A percentile compares a stretch with the other conserved stretches of the same genome.
These are phyloP conservation scores for Alloteropsis semialata DNA, from an alignment of 176 grass and related monocot genomes.

Conservation along the genomic window DNA sequence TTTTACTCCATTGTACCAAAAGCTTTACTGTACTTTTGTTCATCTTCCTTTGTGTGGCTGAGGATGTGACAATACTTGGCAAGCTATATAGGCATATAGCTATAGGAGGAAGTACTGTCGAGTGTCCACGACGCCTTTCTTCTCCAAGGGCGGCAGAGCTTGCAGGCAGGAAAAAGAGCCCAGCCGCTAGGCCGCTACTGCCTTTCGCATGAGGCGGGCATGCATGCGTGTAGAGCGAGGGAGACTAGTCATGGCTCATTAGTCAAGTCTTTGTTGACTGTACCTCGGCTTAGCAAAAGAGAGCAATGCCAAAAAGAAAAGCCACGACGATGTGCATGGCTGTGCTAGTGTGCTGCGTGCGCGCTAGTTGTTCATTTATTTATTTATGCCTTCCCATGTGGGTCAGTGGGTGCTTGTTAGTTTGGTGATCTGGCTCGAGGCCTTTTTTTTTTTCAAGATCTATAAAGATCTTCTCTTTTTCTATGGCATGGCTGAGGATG, in stretches of 20 bases:
- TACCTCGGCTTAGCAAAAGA: conserved; percentile 35
- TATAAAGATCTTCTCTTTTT: conserved; percentile 1
- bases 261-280: conserved; percentile 37
- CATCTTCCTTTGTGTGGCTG: not conserved
- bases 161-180: not conserved
- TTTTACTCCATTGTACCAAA: not conserved
- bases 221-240: conserved; percentile 9
- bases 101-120: not conserved
- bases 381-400: conserved; percentile 19
- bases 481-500: not conserved
- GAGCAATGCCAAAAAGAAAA: conserved; percentile 9
- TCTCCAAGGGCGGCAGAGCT: not conserved
- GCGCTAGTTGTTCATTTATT: no score
- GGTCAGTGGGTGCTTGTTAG: not conserved
- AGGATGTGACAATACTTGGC: conserved; percentile 29
- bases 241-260: conserved; percentile 14
- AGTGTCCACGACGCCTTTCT: not conserved
- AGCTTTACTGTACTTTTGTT: not conserved
- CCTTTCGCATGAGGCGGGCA: not conserved
- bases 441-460: not conserved
- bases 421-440: not conserved
- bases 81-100: not conserved
- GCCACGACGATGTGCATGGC: not conserved
- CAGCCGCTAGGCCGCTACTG: not conserved
- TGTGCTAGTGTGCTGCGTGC: no score